Base-by-base conservation (phyloP, 129 eudicot species). In the Smallanthus sonchifolius region DNA sequence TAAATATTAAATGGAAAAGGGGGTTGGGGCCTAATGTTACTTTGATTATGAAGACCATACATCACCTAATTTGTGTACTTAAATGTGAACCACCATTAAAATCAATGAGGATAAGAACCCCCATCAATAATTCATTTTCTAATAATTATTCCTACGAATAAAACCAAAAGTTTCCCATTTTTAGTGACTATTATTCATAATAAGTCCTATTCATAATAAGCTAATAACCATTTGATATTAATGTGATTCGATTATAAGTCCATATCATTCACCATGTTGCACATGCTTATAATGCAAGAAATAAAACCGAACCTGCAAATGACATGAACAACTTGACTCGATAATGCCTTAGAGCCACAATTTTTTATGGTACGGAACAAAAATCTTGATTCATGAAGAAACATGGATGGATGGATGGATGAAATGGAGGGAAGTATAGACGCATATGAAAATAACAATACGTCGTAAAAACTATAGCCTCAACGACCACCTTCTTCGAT, bases 11-110 rank as follows among this genome's bases (percentile, higher is more conserved):
- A 48, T 38, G 43, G 44, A 14, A 73, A 73, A 59, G 3, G 24
- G 38, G 11, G 55, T 37, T 57, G 69, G 77, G 77, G 36, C 75
- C 56, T 56, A 72, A 60, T 40, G 55, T 36, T 51, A 19, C 36
- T 24, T 42, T 57, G 48, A 73, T 40, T 42, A 24, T 17, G 69
- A 73, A 57, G 32, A 57, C 44, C 11, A 59, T 57, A 43, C 69
- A 57, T n/a, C 68, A 60, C 77, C 77, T 30, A 73, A 73, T 32
- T 42, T 60, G 10, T 61, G 77, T 56, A 47, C 77, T 73, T 59
- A 73, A 56, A 42, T 30, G 65, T 73, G 69, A 73, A 30, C 77
- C 68, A 59, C 57, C 55, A 73, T 0, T 55, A 55, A 72, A 72
- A 55, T 56, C 67, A 39, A 56, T 37, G 65, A 13, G 35, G 76